Percentiles rank a stretch among this genome's conserved stretches.
Evolutionary conservation across 1,284 basidiomycete genomes (phyloP).

Genomic region (Heterobasidion annosum): DNA sequence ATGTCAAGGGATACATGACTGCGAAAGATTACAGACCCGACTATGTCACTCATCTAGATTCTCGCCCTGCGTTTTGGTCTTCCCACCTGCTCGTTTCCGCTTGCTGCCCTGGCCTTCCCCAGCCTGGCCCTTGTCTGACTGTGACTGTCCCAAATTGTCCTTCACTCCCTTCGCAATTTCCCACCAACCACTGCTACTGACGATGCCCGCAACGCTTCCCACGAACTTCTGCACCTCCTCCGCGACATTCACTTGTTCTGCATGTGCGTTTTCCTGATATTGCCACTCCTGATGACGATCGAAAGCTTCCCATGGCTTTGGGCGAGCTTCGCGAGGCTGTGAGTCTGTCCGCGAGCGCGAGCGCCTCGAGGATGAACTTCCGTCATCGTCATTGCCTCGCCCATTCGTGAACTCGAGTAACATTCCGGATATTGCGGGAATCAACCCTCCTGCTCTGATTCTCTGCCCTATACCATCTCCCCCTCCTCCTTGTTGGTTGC

Average conservation of each 20-base stretch:
- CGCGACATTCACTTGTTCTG: conserved; percentile 15
- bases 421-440: conserved; percentile 30
- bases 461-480: conserved; percentile 10
- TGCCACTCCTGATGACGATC: conserved; percentile 52
- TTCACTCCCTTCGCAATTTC: conserved; percentile 27
- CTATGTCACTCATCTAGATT: neutral
- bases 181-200: conserved; percentile 32
- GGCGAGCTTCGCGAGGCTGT: conserved; percentile 22
- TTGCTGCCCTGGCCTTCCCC: neutral
- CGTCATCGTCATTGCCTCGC: conserved; percentile 21
- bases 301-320: conserved; percentile 62
- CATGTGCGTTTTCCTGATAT: conserved; percentile 28
- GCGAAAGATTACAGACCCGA: neutral
- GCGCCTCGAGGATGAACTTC: conserved; percentile 17
- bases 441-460: conserved; percentile 20
- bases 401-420: conserved; percentile 37
- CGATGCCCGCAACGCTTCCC: conserved; percentile 31
- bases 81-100: conserved; percentile 1
- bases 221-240: conserved; percentile 33
- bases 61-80: neutral
- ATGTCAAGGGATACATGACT: neutral
- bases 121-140: neutral
- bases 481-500: conserved; percentile 23
- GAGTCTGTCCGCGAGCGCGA: conserved; percentile 16
- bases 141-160: conserved; percentile 9